Base-by-base conservation (phyloP, 257 asterid species). In the Asclepias syriaca region DNA sequence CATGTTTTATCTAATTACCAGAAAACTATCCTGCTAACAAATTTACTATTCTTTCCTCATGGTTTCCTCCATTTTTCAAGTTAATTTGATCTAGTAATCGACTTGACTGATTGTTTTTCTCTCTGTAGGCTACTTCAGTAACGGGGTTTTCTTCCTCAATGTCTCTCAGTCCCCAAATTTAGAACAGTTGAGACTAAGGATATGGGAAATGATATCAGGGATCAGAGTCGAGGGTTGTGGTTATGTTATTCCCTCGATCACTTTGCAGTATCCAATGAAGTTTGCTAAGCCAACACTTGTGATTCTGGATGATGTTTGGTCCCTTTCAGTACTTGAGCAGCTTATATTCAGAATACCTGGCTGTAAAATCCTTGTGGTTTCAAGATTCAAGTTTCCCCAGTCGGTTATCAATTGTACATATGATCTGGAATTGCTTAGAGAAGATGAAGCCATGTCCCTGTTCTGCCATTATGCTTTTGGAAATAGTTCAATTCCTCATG, bases 301-400 rank as follows among this genome's bases (percentile, higher is more conserved):
- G 64, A 83, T 93, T 69, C 89, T 93, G 66, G 97, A 93, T 74
- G 98, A 93, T 78, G 91, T 93, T 73, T 93, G 98, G 98, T 85
- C 92, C 0, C 89, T 83, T 57, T 81, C 96, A 2, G 92, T 85
- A 9, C 87, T 90, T 16, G 92, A 90, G 51, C 90, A 90, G 40
- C 83, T 93, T 18, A 63, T 82, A 64, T 43, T 79, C 74, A 86
- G 77, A 72, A 73, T 85, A 55, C 96, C 96, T 7, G 92, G 97
- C 51, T 87, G 96, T 88, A 90, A 85, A 72, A 80, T 85, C 76
- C 87, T 93, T 5, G 96, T 90, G 15, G 95, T 90, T 75, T 93
- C 98, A 11, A 84, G 98, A 15, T 72, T 81, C 70, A 90, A 86
- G 69, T 90, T 90, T 72, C 88, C 97, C 22, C 78, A 81, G 21